These are phyloP conservation scores for Astragalus membranaceus DNA, from an alignment of 306 rosid genomes.

Conservation along the genomic window DNA sequence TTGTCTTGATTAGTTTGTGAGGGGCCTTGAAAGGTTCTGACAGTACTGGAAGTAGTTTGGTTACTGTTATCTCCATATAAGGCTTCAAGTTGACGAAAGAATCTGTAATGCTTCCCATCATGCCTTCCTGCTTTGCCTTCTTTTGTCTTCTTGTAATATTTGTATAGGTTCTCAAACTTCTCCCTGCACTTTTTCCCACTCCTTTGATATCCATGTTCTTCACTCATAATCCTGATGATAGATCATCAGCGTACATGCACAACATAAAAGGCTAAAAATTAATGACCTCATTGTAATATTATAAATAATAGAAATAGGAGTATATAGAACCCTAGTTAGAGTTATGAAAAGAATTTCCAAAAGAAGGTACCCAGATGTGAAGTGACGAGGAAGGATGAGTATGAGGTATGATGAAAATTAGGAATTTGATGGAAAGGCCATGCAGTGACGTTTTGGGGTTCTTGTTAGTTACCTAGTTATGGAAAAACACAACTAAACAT, in stretches of 20 bases:
- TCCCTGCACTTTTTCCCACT: slow-evolving; percentile 99
- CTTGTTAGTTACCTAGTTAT: slow-evolving; percentile 24
- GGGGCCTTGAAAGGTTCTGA: slow-evolving; percentile 20
- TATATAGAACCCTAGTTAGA: slow-evolving; percentile 5
- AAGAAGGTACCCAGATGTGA: neutral
- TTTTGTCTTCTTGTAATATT: slow-evolving; percentile 94
- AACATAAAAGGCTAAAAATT: too few species aligned
- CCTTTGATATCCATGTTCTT: slow-evolving; percentile 91
- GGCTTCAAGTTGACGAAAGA: slow-evolving; percentile 97
- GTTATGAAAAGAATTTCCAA: neutral
- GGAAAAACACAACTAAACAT: slow-evolving; percentile 16
- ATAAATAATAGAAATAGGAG: neutral
- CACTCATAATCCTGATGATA: slow-evolving; percentile 64
- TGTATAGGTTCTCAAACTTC: slow-evolving; percentile 88
- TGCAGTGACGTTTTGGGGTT: slow-evolving; percentile 27
- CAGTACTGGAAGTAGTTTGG: slow-evolving; percentile 39
- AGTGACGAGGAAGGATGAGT: neutral
- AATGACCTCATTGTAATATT: neutral
- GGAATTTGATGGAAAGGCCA: slow-evolving; percentile 9
- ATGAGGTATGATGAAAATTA: neutral
- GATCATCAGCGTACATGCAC: too few species aligned
- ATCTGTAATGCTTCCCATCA: slow-evolving; percentile 95
- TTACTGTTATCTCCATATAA: slow-evolving; percentile 76
- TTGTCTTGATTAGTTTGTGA: slow-evolving; percentile 39
- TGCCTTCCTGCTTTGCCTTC: slow-evolving; percentile 96